These are phyloP conservation scores for Penicillium capsulatum DNA, from an alignment of 2,329 filamentous ascomycete species.

Conservation along the genomic window DNA sequence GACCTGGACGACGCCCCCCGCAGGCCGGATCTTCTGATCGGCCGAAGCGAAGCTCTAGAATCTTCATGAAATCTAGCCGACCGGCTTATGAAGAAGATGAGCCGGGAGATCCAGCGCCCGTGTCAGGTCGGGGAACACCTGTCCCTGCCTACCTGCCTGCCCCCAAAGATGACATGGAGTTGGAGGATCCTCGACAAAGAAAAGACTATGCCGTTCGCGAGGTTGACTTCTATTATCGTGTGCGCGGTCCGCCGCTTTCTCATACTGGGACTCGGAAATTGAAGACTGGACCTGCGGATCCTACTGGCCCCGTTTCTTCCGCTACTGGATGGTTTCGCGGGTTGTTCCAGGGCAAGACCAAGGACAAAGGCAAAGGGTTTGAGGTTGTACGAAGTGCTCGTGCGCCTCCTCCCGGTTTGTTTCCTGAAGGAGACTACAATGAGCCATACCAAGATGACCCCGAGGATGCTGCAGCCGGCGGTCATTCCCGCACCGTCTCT, in stretches of 20 bases:
- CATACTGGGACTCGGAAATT: conserved; percentile 76
- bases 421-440: conserved; percentile 55
- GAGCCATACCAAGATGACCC: conserved; percentile 61
- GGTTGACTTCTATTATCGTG: conserved; percentile 94
- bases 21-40: conserved; percentile 48
- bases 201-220: conserved; percentile 91
- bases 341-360: conserved; percentile 76
- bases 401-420: conserved; percentile 71
- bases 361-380: conserved; percentile 94
- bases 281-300: conserved; percentile 91
- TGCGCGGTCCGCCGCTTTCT: conserved; percentile 81
- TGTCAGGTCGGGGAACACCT: conserved; percentile 48
- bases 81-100: conserved; percentile 32
- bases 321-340: conserved; percentile 85
- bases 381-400: conserved; percentile 89
- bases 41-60: conserved; percentile 39
- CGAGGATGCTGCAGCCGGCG: conserved; percentile 25
- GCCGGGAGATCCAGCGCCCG: conserved; percentile 37
- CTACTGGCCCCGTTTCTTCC: conserved; percentile 82
- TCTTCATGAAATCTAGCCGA: conserved; percentile 42
- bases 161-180: conserved; percentile 53
- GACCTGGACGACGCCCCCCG: conserved; percentile 63
- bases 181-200: conserved; percentile 47
- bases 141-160: conserved; percentile 52
- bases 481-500: conserved; percentile 26